Evolutionary conservation across 2,329 filamentous ascomycete genomes (phyloP), one percentile per base, ranked within the genome.

Genomic region (Pseudocercospora crystallina): DNA sequence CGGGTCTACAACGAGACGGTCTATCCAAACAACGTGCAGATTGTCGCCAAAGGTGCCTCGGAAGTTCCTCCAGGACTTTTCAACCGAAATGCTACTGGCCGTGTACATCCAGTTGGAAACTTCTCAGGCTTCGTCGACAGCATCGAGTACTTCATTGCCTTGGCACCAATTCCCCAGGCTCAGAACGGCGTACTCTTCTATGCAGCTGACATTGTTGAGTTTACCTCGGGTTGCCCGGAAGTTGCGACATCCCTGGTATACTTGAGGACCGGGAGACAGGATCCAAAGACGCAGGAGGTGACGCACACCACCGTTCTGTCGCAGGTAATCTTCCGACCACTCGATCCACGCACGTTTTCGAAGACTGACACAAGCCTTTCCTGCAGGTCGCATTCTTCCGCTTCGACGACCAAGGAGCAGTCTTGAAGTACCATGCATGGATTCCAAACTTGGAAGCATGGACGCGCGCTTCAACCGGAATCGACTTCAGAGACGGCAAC

Each of bases 101-200:
- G 73, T 2, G 68, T 75, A 41, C 64, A 68, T 8, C 73, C 73
- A 2, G 61, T 75, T 3, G 74, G 74, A 48, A 69, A 73, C 41
- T 76, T 75, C 56, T 63, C 61, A 5, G 69, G 69, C n/a, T 74
- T 74, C 47, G 64, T 71, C 17, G 69, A 74, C 42, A 71, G 68
- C 30, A 71, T 73, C 47, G 73, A 75, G 61, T 75, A 74, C 59
- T 76, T 76, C 56, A 75, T 75, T 52, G 71, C 71, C 5, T 64
- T 76, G 3, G 65, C 73, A 4, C 71, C 71, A 1, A 43, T 67
- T 7, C 65, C 64, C 5, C 42, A 54, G 10, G 56, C 53, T 15
- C 49, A 54, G 10, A 64, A 65, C 5, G 57, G 61, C 7, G 35
- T 54, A n/a, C 58, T 47, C 2, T 49, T 65, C 34, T 60, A 58